A percentile compares a stretch with the other conserved stretches of the same genome.
Evolutionary conservation across 225 moss, liverwort and hornwort genomes (phyloP).

Genomic region (Climacium dendroides): DNA sequence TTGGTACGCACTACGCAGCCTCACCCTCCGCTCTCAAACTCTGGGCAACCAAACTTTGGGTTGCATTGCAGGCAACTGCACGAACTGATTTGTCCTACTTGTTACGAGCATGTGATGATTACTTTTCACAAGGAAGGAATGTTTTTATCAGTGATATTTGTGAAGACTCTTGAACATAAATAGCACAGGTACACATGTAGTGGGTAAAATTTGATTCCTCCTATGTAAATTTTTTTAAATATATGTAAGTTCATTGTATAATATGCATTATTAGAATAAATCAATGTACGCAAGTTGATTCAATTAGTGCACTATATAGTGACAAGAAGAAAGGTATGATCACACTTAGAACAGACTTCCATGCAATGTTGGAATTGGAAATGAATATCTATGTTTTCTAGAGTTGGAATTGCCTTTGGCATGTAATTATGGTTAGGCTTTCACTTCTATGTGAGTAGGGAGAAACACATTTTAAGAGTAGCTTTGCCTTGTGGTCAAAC

Average conservation of each 20-base stretch:
- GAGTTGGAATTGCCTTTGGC: neutral
- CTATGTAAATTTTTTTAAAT: accelerated
- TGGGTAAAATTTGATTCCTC: neutral
- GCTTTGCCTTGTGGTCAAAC: too few relatives aligned
- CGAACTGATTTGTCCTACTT: neutral
- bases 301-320: neutral
- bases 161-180: neutral
- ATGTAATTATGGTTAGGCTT: neutral
- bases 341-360: neutral
- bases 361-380: accelerated
- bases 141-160: neutral
- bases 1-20: constrained; percentile 2
- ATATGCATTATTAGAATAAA: neutral
- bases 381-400: neutral
- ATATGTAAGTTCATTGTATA: neutral
- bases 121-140: neutral
- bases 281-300: neutral
- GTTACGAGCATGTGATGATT: neutral
- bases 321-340: neutral
- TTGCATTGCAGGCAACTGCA: too few relatives aligned
- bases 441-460: too few relatives aligned
- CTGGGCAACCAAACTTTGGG: neutral
- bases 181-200: neutral
- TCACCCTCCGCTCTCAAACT: neutral
- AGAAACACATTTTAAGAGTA: too few relatives aligned